phyloP scores from a whole-genome alignment of 495 filamentous ascomycete species.

The Neurospora hispaniola region DNA sequence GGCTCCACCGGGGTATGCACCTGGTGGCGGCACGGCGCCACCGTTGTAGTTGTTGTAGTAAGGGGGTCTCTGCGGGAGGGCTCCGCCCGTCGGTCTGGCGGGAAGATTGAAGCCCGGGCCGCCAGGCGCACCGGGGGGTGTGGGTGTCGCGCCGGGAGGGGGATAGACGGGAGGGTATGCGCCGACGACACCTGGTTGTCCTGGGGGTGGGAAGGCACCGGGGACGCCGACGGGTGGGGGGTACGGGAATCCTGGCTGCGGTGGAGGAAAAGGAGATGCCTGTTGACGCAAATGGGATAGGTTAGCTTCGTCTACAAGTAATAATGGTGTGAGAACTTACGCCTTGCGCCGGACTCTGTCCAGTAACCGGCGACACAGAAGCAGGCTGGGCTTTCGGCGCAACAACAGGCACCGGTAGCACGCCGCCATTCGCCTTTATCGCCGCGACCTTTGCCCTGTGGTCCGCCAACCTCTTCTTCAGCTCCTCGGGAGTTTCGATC shows the following conservation, averaged over 20 bases:
- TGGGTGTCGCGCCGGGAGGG: conserved; percentile 8
- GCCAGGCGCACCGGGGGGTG: neutral
- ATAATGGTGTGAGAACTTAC: conserved; percentile 33
- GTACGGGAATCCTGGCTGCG: conserved; percentile 29
- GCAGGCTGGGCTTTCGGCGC: conserved; percentile 21
- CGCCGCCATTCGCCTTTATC: conserved; percentile 33
- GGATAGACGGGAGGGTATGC: conserved; percentile 23
- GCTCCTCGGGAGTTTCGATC: conserved; percentile 60
- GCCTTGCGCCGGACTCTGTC: conserved; percentile 43
- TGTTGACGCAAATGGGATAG: conserved; percentile 5
- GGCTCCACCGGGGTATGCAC: conserved; percentile 1
- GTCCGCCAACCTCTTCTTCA: conserved; percentile 75
- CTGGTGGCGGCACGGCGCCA: conserved; percentile 3
- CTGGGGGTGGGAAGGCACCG: conserved; percentile 21
- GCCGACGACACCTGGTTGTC: conserved; percentile 19
- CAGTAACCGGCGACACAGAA: conserved; percentile 38
- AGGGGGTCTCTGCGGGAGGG: conserved; percentile 26
- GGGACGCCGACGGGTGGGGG: conserved; percentile 6
- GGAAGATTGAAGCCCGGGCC: conserved; percentile 26
- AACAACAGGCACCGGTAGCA: neutral
- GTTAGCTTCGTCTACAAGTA: neutral
- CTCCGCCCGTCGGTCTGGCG: conserved; percentile 27
- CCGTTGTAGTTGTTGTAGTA: conserved; percentile 14
- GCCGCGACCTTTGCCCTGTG: conserved; percentile 59
- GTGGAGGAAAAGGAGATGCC: conserved; percentile 34